Evolutionary conservation across 2,329 filamentous ascomycete species (phyloP), one percentile per base, ranked within the genome.

Genomic region (Chaetomium globosum): DNA sequence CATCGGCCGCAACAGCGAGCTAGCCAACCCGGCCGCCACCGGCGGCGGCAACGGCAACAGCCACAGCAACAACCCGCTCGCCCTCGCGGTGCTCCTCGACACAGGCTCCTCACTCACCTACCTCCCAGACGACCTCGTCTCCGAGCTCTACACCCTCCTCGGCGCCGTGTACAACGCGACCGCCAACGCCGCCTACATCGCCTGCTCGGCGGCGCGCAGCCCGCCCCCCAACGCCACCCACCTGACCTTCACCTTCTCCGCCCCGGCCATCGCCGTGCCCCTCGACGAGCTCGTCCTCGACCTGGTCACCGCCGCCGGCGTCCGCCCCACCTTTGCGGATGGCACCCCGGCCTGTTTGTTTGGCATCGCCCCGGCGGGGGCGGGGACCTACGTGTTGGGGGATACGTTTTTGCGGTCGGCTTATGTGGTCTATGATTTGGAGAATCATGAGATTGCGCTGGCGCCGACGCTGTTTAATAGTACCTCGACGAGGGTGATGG

Each of bases 341-440:
- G 85, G 84, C 64, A 77, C 77, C 10, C 71, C 78, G 0, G 84
- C 86, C 9, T 92, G 89, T 69, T 79, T 88, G 43, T 90, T 92
- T 71, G 89, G 89, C 63, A 83, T 92, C 67, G 81, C 84, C 2
- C 86, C 87, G 1, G 82, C 87, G 1, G 82, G 81, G 2, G 69
- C 75, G 1, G 80, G 82, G 33, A 83, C 83, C n/a, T 82, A 83
- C 52, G 85, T 91, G 2, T 78, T 93, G 31, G 90, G 90, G 19
- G 90, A 92, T 73, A 90, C 89, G 0, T 93, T 93, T 75, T 79
- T 93, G 62, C 82, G 90, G 56, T 89, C 87, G 43, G 89, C 89
- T 0, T 93, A 93, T 70, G 83, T 91, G 16, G 89, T 93, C 12
- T 92, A 90, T 74, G 89, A 92, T 74, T 80, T 92, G 26, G 85